Conservation (phyloP, 306 rosid genomes). For the Spatholobus suberectus region DNA sequence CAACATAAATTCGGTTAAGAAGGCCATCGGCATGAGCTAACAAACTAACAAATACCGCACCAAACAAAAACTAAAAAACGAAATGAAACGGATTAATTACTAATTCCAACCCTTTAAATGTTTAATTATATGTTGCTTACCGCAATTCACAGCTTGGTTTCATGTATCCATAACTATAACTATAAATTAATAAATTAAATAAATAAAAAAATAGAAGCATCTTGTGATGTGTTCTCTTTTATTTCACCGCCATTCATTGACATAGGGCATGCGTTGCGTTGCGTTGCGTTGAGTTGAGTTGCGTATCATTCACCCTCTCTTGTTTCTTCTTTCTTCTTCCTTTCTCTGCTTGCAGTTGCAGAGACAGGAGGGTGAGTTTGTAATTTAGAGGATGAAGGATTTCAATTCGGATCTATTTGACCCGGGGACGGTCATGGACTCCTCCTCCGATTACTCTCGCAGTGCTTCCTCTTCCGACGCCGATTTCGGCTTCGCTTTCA, state of each 20-base stretch:
- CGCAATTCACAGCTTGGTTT: background rate
- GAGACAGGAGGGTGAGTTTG: constrained; percentile 9
- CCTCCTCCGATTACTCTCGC: constrained; percentile 54
- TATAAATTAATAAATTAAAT: too few species aligned
- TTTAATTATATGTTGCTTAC: background rate
- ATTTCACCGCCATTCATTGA: constrained; percentile 20
- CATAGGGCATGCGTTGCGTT: background rate
- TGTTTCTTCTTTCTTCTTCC: background rate
- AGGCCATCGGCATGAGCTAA: background rate
- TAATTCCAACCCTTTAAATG: background rate
- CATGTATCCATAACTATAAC: background rate
- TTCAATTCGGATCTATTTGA: constrained; percentile 78
- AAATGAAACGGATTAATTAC: background rate
- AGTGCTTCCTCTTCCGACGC: constrained; percentile 65
- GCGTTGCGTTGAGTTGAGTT: constrained; percentile 30
- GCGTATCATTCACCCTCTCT: background rate
- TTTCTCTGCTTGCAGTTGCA: constrained; percentile 24
- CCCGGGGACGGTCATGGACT: constrained; percentile 66
- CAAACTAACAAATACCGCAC: background rate
- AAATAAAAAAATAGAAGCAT: background rate
- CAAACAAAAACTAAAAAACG: background rate
- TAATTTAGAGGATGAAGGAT: constrained; percentile 37
- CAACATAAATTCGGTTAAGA: background rate
- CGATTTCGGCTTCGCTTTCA: constrained; percentile 87
- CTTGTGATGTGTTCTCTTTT: background rate